These are phyloP conservation scores for Fusarium redolens DNA, from an alignment of 2,329 filamentous ascomycete genomes.

Conservation along the genomic window DNA sequence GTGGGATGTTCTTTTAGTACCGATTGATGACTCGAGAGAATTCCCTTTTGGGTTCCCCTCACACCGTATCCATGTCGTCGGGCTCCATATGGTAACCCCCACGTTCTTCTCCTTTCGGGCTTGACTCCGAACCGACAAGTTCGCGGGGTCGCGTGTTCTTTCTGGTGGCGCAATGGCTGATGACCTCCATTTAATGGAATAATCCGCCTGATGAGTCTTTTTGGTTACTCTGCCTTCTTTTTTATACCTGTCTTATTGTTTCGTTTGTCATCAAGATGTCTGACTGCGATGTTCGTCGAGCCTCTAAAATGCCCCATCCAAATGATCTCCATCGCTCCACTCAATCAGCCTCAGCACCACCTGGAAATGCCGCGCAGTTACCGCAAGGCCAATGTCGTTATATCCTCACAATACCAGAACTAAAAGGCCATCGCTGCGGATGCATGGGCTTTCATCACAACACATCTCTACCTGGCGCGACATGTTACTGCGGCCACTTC, in stretches of 20 bases:
- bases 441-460: constrained; percentile 28
- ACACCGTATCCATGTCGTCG: background rate
- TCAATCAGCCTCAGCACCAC: constrained; percentile 22
- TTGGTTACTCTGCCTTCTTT: fast-evolving
- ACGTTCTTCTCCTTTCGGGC: constrained; percentile 9
- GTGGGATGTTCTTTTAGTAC: constrained; percentile 4
- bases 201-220: background rate
- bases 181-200: background rate
- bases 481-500: constrained; percentile 20
- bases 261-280: background rate
- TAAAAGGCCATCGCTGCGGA: constrained; percentile 20
- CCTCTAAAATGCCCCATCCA: background rate
- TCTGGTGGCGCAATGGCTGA: background rate
- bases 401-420: constrained; percentile 19
- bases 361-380: background rate
- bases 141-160: constrained; percentile 15
- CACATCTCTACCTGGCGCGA: constrained; percentile 5
- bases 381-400: constrained; percentile 25
- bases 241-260: background rate
- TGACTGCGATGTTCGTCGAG: background rate
- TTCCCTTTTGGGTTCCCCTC: background rate
- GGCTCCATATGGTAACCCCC: constrained; percentile 14
- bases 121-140: background rate
- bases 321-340: constrained; percentile 8
- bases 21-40: constrained; percentile 18